Percentiles rank a stretch among this genome's conserved stretches.
Evolutionary conservation across 306 rosid species (phyloP).

Genomic region (Inga oerstediana): DNA sequence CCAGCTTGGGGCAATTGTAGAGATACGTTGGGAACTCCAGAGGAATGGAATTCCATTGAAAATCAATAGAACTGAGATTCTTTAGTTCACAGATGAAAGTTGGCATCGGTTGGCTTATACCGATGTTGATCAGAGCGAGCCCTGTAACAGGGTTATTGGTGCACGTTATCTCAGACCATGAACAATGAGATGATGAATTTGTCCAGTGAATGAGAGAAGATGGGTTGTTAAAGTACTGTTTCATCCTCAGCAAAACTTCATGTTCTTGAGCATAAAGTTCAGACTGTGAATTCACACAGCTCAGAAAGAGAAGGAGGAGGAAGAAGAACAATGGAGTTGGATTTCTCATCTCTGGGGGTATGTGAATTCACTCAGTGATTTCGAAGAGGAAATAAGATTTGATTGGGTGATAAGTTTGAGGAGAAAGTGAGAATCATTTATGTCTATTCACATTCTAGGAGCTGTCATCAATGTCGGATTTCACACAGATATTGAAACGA

Average conservation of each 20-base stretch:
- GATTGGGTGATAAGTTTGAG: background rate
- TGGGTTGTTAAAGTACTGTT: conserved; percentile 41
- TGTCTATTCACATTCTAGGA: background rate
- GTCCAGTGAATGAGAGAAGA: conserved; percentile 42
- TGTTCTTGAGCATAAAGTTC: conserved; percentile 47
- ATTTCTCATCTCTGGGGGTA: conserved; percentile 31
- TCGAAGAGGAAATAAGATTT: background rate
- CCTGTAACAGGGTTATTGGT: conserved; percentile 36
- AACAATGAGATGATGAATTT: conserved; percentile 40
- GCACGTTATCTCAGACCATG: conserved; percentile 56
- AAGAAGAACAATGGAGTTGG: background rate
- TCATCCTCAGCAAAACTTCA: conserved; percentile 42
- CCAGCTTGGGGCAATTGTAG: conserved; percentile 50
- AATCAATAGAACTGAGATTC: conserved; percentile 46
- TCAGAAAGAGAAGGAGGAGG: conserved; percentile 2
- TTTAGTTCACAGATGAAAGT: conserved; percentile 53
- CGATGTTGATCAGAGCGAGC: background rate
- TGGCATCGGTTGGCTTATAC: conserved; percentile 40
- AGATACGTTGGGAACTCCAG: conserved; percentile 49
- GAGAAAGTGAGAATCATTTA: background rate
- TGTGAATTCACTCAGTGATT: background rate
- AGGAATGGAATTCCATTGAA: conserved; percentile 28
- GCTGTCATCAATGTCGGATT: background rate
- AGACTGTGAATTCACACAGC: conserved; percentile 36
- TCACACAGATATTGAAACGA: background rate